These are phyloP conservation scores for sorghum (Sorghum bicolor) DNA, from an alignment of 176 grass and related monocot genomes.

Conservation along the genomic window Sorghum_bicolor_NCBIv3 NC_012875.2:52112001-52112500, in stretches of 20 bases:
- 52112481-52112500: neutral
- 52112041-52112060: neutral
- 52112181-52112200: neutral
- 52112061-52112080: conserved; percentile 10
- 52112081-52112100: neutral
- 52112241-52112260: neutral
- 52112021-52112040: neutral
- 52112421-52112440: conserved; percentile 8
- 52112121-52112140: neutral
- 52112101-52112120: conserved; percentile 9
- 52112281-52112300: neutral
- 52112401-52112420: conserved; percentile 17
- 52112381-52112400: neutral
- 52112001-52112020: neutral
- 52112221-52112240: neutral
- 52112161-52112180: neutral
- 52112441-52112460: conserved; percentile 26
- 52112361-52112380: neutral
- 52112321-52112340: neutral
- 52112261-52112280: neutral
- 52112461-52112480: neutral
- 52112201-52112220: neutral
- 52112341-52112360: neutral
- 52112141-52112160: neutral
- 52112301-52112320: neutral